Evolutionary conservation across 768 basidiomycete species (phyloP), one percentile per base, ranked within the genome.

Genomic region (Gyrodon lividus): DNA sequence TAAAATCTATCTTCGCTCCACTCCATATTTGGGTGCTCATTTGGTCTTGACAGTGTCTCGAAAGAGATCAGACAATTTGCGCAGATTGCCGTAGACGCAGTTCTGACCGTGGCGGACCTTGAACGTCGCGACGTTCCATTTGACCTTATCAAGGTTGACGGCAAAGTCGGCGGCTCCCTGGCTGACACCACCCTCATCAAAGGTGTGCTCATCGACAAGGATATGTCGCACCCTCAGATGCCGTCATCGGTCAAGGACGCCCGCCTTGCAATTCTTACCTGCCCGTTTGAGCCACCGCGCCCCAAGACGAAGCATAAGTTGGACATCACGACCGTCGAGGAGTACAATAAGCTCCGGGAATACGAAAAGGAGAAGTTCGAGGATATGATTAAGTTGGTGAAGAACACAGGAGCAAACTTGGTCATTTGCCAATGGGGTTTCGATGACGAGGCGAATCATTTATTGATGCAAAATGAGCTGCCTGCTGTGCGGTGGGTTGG

Each of bases 351-450:
- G 66, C 79, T 99, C 57, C 81, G 92, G 54, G 87, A 85, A 51
- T 99, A 99, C 63, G 97, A 99, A 75, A 89, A 89, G 74, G 86
- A 90, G 67, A 99, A 97, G 74, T 99, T 99, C 63, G 77, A 81
- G 57, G 88, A 93, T 65, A 99, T 99, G 97, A 98, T 99, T 71
- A 87, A 89, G 71, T 76, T 83, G 68, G 95, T 98, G 51, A 96
- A 98, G 70, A 87, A 96, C 61, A 89, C 95, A 14, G 97, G 97
- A 33, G 96, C 97, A 13, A 99, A 99, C 71, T 73, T 99, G 53
- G 97, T 99, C 58, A 98, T 99, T 61, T 99, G 97, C 72, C 97
- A 99, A 67, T 99, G 97, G 97, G 97, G 97, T 54, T 99, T 99
- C 66, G 97, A 99, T 66, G 97, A 99, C 64, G 97, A 99, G 73